These are phyloP conservation scores for Gaeumannomyces tritici DNA, from an alignment of 2,329 filamentous ascomycete species.

Conservation along the genomic window DNA sequence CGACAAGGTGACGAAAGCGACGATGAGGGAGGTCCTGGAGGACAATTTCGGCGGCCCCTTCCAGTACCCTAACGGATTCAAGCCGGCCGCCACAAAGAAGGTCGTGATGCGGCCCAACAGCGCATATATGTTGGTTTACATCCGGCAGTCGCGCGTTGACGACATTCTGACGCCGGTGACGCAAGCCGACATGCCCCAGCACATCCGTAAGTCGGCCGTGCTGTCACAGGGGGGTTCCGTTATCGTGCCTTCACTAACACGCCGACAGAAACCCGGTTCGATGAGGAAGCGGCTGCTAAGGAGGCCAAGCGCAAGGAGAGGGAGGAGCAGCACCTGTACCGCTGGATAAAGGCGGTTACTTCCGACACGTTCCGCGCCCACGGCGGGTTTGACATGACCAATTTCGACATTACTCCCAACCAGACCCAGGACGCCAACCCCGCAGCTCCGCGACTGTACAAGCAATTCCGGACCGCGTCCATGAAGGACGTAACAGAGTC, in stretches of 20 bases:
- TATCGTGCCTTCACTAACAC: slow-evolving; percentile 7
- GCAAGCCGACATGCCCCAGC: slow-evolving; percentile 69
- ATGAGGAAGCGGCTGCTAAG: slow-evolving; percentile 68
- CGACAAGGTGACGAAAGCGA: slow-evolving; percentile 91
- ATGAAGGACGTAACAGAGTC: slow-evolving; percentile 64
- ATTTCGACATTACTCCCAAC: slow-evolving; percentile 46
- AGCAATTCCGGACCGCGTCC: slow-evolving; percentile 64
- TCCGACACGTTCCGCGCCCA: slow-evolving; percentile 73
- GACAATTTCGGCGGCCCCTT: slow-evolving; percentile 96
- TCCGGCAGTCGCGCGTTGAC: slow-evolving; percentile 78
- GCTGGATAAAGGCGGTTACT: slow-evolving; percentile 73
- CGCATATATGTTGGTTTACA: slow-evolving; percentile 98
- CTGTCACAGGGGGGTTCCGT: neutral
- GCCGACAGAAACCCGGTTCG: slow-evolving; percentile 55
- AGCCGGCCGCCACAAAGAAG: slow-evolving; percentile 42
- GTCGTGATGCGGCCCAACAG: slow-evolving; percentile 60
- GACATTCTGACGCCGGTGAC: slow-evolving; percentile 68
- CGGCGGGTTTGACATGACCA: slow-evolving; percentile 74
- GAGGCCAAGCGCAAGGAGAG: slow-evolving; percentile 78
- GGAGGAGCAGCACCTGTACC: slow-evolving; percentile 90
- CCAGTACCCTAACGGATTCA: slow-evolving; percentile 35
- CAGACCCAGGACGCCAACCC: slow-evolving; percentile 41
- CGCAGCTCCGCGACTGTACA: slow-evolving; percentile 62
- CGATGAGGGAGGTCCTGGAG: slow-evolving; percentile 81
- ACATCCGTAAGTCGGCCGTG: slow-evolving; percentile 53